A percentile compares a stretch with the other conserved stretches of the same genome.
Evolutionary conservation across 2,329 filamentous ascomycete genomes (phyloP).

Genomic region (Fusarium sp.): DNA sequence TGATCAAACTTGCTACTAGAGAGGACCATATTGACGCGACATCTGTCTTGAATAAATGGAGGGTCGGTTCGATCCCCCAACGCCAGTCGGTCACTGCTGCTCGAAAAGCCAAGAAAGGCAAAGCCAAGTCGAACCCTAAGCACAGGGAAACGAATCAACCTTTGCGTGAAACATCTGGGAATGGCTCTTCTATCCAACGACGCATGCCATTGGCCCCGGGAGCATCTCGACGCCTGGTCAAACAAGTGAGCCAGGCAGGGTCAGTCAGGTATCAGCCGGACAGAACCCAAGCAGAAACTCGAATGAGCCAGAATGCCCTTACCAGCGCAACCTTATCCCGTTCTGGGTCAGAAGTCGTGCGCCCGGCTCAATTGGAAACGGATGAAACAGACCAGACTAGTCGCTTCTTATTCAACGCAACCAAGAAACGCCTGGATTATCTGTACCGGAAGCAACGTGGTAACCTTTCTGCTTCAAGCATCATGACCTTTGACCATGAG

Average conservation of each 20-base stretch:
- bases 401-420: constrained; percentile 56
- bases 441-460: constrained; percentile 57
- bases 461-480: constrained; percentile 35
- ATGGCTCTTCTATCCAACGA: constrained; percentile 17
- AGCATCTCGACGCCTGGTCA: constrained; percentile 43
- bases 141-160: constrained; percentile 17
- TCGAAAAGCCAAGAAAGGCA: constrained; percentile 21
- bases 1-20: constrained; percentile 69
- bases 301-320: not conserved
- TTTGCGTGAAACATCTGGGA: constrained; percentile 38
- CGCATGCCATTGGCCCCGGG: not conserved
- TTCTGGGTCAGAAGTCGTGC: constrained; percentile 32
- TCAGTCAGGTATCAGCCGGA: constrained; percentile 41
- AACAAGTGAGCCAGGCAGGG: constrained; percentile 41
- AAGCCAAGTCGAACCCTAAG: constrained; percentile 9
- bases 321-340: constrained; percentile 2
- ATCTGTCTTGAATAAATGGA: constrained; percentile 65
- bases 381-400: constrained; percentile 49
- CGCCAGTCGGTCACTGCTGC: constrained; percentile 47
- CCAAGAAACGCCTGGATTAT: constrained; percentile 64
- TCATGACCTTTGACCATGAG: constrained; percentile 25
- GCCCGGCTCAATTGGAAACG: constrained; percentile 67
- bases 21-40: constrained; percentile 67
- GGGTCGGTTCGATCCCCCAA: constrained; percentile 59
- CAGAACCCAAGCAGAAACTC: not conserved